Percentiles rank a stretch among this genome's conserved stretches.
Evolutionary conservation across 1,139 yeast genomes (phyloP).

Genomic region (Hyphopichia wangnamkhiaoensis): DNA sequence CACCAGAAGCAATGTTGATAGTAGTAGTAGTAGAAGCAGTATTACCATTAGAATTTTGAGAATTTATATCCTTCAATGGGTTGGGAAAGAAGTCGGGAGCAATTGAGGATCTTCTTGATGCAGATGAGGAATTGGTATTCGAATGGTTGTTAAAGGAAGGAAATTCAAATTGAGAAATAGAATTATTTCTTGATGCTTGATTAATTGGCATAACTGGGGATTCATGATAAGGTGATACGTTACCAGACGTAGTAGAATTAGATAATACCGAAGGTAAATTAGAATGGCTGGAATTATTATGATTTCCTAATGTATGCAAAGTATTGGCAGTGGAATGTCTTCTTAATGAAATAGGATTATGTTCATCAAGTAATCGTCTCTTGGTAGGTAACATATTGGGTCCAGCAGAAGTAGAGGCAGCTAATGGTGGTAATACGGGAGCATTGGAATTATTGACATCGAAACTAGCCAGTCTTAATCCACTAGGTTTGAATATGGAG

Average conservation of each 20-base stretch:
- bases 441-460: constrained; percentile 19
- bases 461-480: constrained; percentile 34
- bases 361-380: constrained; percentile 32
- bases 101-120: constrained; percentile 38
- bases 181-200: constrained; percentile 37
- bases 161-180: constrained; percentile 38
- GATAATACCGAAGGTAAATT: constrained; percentile 6
- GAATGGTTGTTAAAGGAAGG: constrained; percentile 21
- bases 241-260: constrained; percentile 20
- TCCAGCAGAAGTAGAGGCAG: constrained; percentile 6
- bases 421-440: constrained; percentile 9
- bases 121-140: constrained; percentile 25
- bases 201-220: constrained; percentile 33
- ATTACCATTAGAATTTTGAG: not conserved
- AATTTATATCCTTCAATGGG: constrained; percentile 29
- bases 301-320: constrained; percentile 7
- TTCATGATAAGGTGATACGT: constrained; percentile 28
- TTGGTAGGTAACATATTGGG: constrained; percentile 19
- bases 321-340: constrained; percentile 32
- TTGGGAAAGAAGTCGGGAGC: constrained; percentile 47
- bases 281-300: constrained; percentile 4
- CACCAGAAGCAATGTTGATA: not conserved
- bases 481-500: constrained; percentile 6
- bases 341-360: constrained; percentile 20
- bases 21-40: not conserved